These are phyloP conservation scores for Corynascus novoguineensis DNA, from an alignment of 495 filamentous ascomycete species.

Conservation along the genomic window DNA sequence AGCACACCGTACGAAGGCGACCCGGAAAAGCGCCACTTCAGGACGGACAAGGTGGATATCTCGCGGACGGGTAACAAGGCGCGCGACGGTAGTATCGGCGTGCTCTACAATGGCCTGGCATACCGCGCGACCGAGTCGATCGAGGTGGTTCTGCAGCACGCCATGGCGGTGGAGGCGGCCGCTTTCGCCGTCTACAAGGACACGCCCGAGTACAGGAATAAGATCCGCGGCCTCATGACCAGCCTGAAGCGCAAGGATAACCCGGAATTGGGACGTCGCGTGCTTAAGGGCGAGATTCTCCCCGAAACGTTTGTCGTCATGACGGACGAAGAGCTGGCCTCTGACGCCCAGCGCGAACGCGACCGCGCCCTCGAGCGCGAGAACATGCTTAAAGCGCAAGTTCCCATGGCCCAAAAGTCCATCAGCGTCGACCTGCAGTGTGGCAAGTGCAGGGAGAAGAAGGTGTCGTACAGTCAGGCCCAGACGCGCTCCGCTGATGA, in stretches of 20 bases:
- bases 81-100: slow-evolving; percentile 77
- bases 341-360: slow-evolving; percentile 70
- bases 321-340: slow-evolving; percentile 44
- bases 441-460: slow-evolving; percentile 82
- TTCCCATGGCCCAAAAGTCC: slow-evolving; percentile 79
- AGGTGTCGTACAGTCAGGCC: slow-evolving; percentile 91
- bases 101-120: slow-evolving; percentile 81
- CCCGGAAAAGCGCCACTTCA: slow-evolving; percentile 70
- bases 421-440: slow-evolving; percentile 83
- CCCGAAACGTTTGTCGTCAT: slow-evolving; percentile 66
- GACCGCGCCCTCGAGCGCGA: slow-evolving; percentile 71
- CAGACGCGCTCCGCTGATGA: slow-evolving; percentile 95
- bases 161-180: slow-evolving; percentile 66
- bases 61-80: slow-evolving; percentile 61
- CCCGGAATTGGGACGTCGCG: slow-evolving; percentile 62
- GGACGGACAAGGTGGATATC: slow-evolving; percentile 69
- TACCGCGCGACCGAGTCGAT: slow-evolving; percentile 52
- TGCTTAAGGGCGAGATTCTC: slow-evolving; percentile 66
- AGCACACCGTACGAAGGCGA: slow-evolving; percentile 63
- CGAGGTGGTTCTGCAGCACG: slow-evolving; percentile 57
- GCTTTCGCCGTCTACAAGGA: slow-evolving; percentile 62
- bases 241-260: slow-evolving; percentile 93
- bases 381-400: slow-evolving; percentile 94
- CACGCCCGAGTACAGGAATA: slow-evolving; percentile 66
- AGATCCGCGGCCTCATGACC: slow-evolving; percentile 85